Percentiles rank a stretch among this genome's conserved stretches.
These are phyloP conservation scores for Zea luxurians DNA, from an alignment of 176 grass and related monocot genomes.

Conservation along the genomic window DNA sequence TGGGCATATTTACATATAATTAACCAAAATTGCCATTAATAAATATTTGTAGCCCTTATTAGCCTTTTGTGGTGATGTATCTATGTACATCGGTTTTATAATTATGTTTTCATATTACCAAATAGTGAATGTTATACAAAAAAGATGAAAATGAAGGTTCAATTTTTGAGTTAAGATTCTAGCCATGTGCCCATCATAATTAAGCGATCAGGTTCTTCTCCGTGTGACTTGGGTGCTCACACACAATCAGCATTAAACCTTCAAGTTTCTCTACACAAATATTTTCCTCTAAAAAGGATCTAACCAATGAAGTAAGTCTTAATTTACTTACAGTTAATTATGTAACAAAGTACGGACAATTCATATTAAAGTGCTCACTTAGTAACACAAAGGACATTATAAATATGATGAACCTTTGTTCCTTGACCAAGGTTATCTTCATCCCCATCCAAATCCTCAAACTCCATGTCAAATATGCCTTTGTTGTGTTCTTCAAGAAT, in stretches of 20 bases:
- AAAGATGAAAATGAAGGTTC: not conserved
- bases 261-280: slow-evolving; percentile 82
- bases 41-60: not conserved
- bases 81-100: not conserved
- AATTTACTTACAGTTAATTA: slow-evolving; percentile 33
- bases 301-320: slow-evolving; percentile 29
- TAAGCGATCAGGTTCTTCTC: slow-evolving; percentile 50
- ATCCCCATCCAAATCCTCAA: slow-evolving; percentile 74
- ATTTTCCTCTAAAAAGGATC: slow-evolving; percentile 56
- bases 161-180: not conserved
- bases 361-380: not conserved
- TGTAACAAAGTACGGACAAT: slow-evolving; percentile 17
- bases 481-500: slow-evolving; percentile 74
- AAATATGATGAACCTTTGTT: slow-evolving; percentile 52
- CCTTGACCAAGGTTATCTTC: slow-evolving; percentile 45
- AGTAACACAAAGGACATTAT: slow-evolving; percentile 12
- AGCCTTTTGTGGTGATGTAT: not conserved
- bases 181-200: slow-evolving; percentile 34
- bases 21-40: not conserved
- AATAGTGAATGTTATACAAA: not conserved
- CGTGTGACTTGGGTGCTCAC: slow-evolving; percentile 70
- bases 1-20: not conserved
- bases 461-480: slow-evolving; percentile 92
- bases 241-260: slow-evolving; percentile 78
- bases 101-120: not conserved